phyloP scores from a whole-genome alignment of 257 asterid genomes.

The Linaria vulgaris region DNA sequence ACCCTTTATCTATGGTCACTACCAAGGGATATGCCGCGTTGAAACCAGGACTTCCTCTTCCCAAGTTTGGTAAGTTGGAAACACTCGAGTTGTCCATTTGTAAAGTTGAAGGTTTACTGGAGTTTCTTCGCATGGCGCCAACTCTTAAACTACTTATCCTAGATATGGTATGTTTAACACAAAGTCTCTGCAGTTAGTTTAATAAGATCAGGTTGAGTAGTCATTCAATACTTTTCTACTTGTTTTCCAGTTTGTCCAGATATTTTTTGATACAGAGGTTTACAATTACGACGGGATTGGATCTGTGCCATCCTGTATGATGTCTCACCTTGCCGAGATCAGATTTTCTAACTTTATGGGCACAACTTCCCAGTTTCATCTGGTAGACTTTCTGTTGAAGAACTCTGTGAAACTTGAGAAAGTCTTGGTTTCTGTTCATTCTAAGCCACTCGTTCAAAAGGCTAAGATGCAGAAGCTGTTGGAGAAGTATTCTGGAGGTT shows the following conservation, averaged over 20 bases:
- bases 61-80: background rate
- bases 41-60: background rate
- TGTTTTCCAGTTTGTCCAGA: background rate
- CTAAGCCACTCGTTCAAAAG: too few species aligned
- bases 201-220: background rate
- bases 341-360: background rate
- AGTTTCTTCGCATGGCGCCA: background rate
- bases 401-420: background rate
- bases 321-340: background rate
- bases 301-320: constrained; percentile 2
- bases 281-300: background rate
- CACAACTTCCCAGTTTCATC: background rate
- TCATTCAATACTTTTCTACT: background rate
- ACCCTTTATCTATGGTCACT: background rate
- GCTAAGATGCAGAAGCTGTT: too few species aligned
- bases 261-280: too few species aligned
- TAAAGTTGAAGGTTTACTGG: background rate
- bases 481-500: too few species aligned
- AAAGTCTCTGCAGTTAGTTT: too few species aligned
- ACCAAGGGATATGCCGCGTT: background rate
- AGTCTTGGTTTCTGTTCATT: background rate
- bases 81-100: background rate
- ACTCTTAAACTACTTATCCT: background rate
- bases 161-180: background rate
- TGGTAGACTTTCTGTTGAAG: constrained; percentile 6